A percentile compares a stretch with the other conserved stretches of the same genome.
These are phyloP conservation scores for Colletotrichum sp. DNA, from an alignment of 2,329 filamentous ascomycete species.

Conservation along the genomic window DNA sequence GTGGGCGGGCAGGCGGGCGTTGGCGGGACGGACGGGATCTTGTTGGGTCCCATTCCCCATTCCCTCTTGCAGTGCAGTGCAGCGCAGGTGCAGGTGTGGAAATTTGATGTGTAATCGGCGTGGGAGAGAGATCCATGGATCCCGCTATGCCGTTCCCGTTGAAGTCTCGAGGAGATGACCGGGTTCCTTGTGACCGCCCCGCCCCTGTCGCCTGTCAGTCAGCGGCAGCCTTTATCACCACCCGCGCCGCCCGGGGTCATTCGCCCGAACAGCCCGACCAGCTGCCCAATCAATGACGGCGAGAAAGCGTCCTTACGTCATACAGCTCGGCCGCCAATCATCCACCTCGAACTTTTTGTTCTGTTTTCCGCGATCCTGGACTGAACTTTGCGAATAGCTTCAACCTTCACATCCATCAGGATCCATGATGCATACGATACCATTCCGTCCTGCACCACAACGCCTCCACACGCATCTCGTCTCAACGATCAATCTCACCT, in stretches of 20 bases:
- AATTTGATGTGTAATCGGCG: conserved; percentile 13
- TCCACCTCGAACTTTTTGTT: not conserved
- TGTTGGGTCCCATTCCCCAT: not conserved
- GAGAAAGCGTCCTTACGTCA: not conserved
- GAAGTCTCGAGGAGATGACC: not conserved
- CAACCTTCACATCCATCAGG: not conserved
- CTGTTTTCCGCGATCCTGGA: not conserved
- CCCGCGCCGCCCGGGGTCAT: not conserved
- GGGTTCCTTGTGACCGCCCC: not conserved
- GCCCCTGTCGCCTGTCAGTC: not conserved
- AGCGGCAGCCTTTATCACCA: not conserved
- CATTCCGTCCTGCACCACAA: not conserved
- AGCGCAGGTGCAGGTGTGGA: not conserved
- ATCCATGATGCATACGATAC: not conserved
- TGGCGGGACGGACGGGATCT: conserved; percentile 2
- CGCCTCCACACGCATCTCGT: not conserved
- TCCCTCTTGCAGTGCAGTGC: not conserved
- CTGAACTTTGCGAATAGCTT: not conserved
- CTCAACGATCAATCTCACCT: not conserved
- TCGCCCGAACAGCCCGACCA: not conserved
- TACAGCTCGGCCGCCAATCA: not conserved
- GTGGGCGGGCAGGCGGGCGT: not conserved
- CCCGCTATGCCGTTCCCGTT: not conserved
- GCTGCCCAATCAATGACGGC: not conserved
- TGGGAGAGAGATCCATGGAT: not conserved